phyloP scores from a whole-genome alignment of 2,329 filamentous ascomycete species.

The Purpureocillium lavendulum region DNA sequence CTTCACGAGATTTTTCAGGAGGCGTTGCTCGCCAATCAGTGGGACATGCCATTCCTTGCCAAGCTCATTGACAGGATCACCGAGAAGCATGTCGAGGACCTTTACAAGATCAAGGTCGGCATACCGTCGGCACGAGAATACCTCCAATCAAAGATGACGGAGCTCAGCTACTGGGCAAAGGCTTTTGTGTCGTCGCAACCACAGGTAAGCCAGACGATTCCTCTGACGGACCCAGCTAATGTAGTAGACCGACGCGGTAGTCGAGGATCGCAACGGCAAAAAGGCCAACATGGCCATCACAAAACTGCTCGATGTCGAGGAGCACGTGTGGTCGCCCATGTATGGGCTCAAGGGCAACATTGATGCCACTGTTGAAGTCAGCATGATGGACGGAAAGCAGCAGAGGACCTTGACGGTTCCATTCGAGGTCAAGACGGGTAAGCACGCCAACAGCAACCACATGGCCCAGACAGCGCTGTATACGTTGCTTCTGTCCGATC shows the following conservation, averaged over 20 bases:
- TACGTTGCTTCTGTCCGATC: conserved; percentile 82
- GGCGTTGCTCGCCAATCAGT: conserved; percentile 73
- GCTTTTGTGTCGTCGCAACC: conserved; percentile 68
- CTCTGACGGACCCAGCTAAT: conserved; percentile 15
- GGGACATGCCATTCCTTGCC: conserved; percentile 62
- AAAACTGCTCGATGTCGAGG: conserved; percentile 92
- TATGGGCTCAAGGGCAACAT: conserved; percentile 97
- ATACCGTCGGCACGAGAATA: conserved; percentile 67
- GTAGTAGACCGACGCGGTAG: conserved; percentile 56
- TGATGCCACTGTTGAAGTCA: conserved; percentile 88
- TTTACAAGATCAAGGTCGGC: conserved; percentile 79
- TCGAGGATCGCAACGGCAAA: conserved; percentile 71
- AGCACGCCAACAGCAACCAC: conserved; percentile 72
- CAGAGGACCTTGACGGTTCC: conserved; percentile 72
- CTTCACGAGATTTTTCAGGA: conserved; percentile 95
- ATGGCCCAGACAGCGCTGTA: conserved; percentile 92
- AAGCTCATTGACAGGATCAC: conserved; percentile 60
- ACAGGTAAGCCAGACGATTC: conserved; percentile 37
- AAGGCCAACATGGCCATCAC: conserved; percentile 77
- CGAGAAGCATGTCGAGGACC: conserved; percentile 74
- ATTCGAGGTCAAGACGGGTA: conserved; percentile 93
- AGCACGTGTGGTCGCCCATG: conserved; percentile 97
- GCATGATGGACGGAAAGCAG: conserved; percentile 62
- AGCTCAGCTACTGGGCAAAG: conserved; percentile 75
- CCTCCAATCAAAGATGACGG: conserved; percentile 72